These are phyloP conservation scores for Alternaria rosae DNA, from an alignment of 2,329 filamentous ascomycete genomes.

Conservation along the genomic window DNA sequence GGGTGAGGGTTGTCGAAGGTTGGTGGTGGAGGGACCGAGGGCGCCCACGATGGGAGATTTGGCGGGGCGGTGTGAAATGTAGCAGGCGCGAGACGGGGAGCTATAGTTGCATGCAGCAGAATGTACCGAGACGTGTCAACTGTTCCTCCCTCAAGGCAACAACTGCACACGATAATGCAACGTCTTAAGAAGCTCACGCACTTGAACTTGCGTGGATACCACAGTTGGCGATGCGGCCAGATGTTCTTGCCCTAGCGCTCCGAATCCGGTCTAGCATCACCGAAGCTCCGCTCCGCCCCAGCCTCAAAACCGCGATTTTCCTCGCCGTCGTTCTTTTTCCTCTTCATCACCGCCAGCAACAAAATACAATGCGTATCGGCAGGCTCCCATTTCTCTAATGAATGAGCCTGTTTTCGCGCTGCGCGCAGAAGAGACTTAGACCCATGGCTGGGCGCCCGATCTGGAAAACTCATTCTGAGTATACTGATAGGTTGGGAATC, in stretches of 20 bases:
- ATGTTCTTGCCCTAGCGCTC: slow-evolving; percentile 23
- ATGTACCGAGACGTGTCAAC: slow-evolving; percentile 13
- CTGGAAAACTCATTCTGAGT: slow-evolving; percentile 70
- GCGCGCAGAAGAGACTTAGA: slow-evolving; percentile 67
- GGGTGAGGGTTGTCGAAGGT: slow-evolving; percentile 24
- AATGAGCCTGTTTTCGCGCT: slow-evolving; percentile 71
- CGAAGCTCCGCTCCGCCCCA: slow-evolving; percentile 19
- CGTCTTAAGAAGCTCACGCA: slow-evolving; percentile 32
- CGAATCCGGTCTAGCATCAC: slow-evolving; percentile 30
- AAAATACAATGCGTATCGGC: slow-evolving; percentile 66
- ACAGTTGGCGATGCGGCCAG: slow-evolving; percentile 19
- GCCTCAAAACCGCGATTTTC: slow-evolving; percentile 43
- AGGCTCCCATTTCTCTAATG: slow-evolving; percentile 58
- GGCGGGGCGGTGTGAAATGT: slow-evolving; percentile 32
- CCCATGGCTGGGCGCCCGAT: slow-evolving; percentile 76
- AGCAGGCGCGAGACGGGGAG: slow-evolving; percentile 8
- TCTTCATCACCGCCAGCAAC: slow-evolving; percentile 61
- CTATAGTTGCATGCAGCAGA: slow-evolving; percentile 8
- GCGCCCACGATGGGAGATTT: slow-evolving; percentile 41
- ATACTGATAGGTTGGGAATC: slow-evolving; percentile 73
- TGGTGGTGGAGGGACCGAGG: slow-evolving; percentile 38
- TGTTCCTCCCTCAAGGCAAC: slow-evolving; percentile 17
- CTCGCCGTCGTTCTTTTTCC: slow-evolving; percentile 53
- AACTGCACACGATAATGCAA: slow-evolving; percentile 24
- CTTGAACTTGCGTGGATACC: slow-evolving; percentile 14